Base-by-base conservation (phyloP, 1,139 yeast species). In the Oligophagozyma castellii region DNA sequence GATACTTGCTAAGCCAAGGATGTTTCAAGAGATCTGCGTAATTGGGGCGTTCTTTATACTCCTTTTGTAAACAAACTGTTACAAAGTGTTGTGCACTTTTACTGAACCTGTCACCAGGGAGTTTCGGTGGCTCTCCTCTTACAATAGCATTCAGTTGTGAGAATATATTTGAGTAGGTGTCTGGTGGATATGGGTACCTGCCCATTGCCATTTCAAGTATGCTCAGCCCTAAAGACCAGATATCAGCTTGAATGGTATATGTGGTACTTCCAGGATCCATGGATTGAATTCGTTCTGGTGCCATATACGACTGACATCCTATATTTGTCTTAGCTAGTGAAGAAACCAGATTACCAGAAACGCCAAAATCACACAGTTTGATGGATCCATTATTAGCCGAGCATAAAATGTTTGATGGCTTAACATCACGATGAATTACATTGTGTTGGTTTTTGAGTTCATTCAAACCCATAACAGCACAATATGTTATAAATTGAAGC, bases 301-400 rank as follows among this genome's bases (percentile, higher is more conserved):
- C 96, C 98, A 92, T 92, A 56, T 89, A 89, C 4, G 94, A 80
- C 56, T 89, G 98, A 55, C 98, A 92, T 5, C 99, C 99, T 44
- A 89, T 86, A 48, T 89, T 89, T 1, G 99, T 89, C 46, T 84
- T 74, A 6, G 98, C 98, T 45, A 89, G 66, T 0, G 95, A 83
- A 1, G 96, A 95, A 21, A 89, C 98, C 37, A 89, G 61, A 50
- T 89, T 89, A 16, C 98, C 98, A 34, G 84, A 71, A 14, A 89
- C 98, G 26, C 99, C 99, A 56, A 89, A 89, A 58, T 89, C 99
- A 60, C 95, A 84, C 22, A 89, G 61, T 52, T 89, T 92, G 20
- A 92, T 83, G 42, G 78, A 76, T 14, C 99, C 99, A 19, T 60
- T 55, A 5, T 84, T 72, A 14, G 69, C 65, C 42, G 73, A 73